phyloP scores from a whole-genome alignment of 2,329 filamentous ascomycete species.

The Phialocephala sp. region DNA sequence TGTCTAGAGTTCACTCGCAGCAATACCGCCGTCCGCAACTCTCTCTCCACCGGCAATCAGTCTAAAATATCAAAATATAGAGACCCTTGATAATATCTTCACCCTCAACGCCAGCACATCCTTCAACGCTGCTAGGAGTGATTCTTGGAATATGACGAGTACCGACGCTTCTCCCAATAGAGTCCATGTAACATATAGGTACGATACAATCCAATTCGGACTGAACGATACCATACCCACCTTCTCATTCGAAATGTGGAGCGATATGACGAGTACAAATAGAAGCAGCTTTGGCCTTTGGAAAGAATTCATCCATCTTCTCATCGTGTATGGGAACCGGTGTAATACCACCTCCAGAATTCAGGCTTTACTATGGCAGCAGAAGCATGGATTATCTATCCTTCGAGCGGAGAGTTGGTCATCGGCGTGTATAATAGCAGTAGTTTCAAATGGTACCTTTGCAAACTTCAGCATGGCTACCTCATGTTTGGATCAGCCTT shows the following conservation, averaged over 20 bases:
- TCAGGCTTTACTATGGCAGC: conserved; percentile 3
- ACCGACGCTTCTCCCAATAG: background rate
- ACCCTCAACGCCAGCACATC: background rate
- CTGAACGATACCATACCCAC: background rate
- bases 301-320: background rate
- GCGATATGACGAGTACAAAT: background rate
- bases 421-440: background rate
- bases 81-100: background rate
- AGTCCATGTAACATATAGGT: background rate
- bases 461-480: conserved; percentile 4
- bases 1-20: background rate
- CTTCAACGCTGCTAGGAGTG: background rate
- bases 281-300: background rate
- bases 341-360: background rate
- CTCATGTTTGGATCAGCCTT: conserved; percentile 1
- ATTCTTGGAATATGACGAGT: background rate
- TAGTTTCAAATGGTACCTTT: background rate
- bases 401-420: background rate
- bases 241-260: conserved; percentile 4
- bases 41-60: background rate
- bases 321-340: background rate
- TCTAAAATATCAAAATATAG: background rate
- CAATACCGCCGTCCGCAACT: background rate
- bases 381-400: conserved; percentile 7
- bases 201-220: background rate